Evolutionary conservation across 2,329 filamentous ascomycete species (phyloP).

Genomic region (Hypoxylon rubiginosum): DNA sequence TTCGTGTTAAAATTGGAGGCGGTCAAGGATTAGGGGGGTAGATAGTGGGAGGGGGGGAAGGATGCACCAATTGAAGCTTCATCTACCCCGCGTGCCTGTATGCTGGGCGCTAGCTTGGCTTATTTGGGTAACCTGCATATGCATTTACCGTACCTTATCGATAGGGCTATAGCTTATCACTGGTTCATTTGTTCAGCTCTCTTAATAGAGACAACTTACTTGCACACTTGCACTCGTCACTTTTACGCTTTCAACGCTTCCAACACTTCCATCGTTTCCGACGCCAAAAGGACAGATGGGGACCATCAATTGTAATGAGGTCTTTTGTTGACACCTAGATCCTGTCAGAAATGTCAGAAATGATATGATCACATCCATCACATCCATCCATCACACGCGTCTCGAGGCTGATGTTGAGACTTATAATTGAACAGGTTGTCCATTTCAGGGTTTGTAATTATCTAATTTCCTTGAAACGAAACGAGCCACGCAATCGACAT

Average conservation of each 20-base stretch:
- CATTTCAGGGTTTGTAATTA: not conserved
- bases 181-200: no score
- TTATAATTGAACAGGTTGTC: not conserved
- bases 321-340: not conserved
- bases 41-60: not conserved
- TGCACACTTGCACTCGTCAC: no score
- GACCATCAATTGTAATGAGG: no score
- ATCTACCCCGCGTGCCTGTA: conserved; percentile 26
- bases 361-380: not conserved
- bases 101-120: conserved; percentile 9
- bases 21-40: conserved; percentile 27
- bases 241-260: not conserved
- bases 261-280: not conserved
- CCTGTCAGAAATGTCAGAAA: not conserved
- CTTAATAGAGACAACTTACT: no score
- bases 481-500: not conserved
- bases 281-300: not conserved
- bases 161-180: not conserved
- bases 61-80: conserved; percentile 33
- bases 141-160: not conserved
- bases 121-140: not conserved
- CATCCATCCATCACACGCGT: not conserved
- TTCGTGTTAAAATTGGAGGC: conserved; percentile 24
- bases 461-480: conserved; percentile 8
- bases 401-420: not conserved